A percentile compares a stretch with the other conserved stretches of the same genome.
Evolutionary conservation across 768 basidiomycete species (phyloP).

Genomic region (Rhodotorula kratochvilovae): DNA sequence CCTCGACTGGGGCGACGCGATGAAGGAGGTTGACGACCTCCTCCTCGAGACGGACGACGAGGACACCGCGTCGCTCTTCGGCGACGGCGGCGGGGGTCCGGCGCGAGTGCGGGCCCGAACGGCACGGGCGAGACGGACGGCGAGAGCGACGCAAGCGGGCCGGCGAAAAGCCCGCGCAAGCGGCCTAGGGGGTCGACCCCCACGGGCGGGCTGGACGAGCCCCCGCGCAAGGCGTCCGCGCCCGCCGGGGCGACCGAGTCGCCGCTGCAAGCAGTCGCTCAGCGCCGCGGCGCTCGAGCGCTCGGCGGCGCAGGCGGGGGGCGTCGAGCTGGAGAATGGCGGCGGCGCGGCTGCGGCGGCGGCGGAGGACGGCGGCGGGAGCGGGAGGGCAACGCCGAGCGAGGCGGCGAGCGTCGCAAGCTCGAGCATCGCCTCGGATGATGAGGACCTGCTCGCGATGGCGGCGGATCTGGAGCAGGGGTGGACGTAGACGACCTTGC

Average conservation of each 20-base stretch:
- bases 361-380: not conserved
- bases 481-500: not conserved
- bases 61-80: slow-evolving; percentile 11
- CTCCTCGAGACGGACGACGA: slow-evolving; percentile 52
- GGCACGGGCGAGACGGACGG: slow-evolving; percentile 6
- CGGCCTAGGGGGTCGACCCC: not conserved
- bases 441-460: slow-evolving; percentile 35
- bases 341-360: not conserved
- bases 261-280: slow-evolving; percentile 34
- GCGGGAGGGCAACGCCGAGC: not conserved
- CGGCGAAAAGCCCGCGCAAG: not conserved
- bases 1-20: slow-evolving; percentile 76
- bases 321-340: too few species aligned
- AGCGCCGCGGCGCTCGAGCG: slow-evolving; percentile 16
- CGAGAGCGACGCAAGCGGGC: slow-evolving; percentile 14
- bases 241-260: not conserved
- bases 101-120: too few species aligned
- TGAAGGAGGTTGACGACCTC: slow-evolving; percentile 79
- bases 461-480: slow-evolving; percentile 30
- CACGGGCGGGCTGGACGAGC: not conserved
- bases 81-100: not conserved
- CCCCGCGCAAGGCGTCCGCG: not conserved
- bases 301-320: not conserved
- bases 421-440: slow-evolving; percentile 27
- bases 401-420: slow-evolving; percentile 24